Conservation (phyloP, 1,139 yeast species). For the Pichia sp. region DNA sequence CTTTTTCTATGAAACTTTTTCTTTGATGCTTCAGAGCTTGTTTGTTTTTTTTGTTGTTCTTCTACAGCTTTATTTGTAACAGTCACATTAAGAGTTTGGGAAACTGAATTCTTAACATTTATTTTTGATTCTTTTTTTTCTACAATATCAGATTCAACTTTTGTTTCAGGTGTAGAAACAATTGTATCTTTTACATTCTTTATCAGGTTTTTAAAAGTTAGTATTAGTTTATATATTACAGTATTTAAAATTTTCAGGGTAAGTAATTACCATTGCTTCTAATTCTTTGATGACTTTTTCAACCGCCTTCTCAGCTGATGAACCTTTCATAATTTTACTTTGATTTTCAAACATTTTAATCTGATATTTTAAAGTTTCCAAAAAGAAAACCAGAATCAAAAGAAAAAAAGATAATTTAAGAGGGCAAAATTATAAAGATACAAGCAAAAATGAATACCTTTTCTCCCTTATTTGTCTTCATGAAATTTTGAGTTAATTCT, state of each 20-base stretch:
- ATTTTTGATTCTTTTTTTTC: too few species aligned
- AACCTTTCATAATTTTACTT: background rate
- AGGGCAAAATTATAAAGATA: background rate
- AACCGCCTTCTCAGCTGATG: background rate
- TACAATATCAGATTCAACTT: too few species aligned
- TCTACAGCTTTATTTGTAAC: background rate
- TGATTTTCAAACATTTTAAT: background rate
- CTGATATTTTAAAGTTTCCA: background rate
- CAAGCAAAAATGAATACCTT: background rate
- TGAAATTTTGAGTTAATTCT: background rate
- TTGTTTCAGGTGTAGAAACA: too few species aligned
- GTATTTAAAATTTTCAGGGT: too few species aligned
- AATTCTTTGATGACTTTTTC: constrained; percentile 8
- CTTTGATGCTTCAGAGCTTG: background rate
- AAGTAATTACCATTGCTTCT: constrained; percentile 1
- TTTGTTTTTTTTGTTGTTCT: background rate
- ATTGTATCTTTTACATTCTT: background rate
- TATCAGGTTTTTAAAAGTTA: background rate
- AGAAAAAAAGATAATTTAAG: background rate
- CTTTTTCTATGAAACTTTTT: constrained; percentile 1
- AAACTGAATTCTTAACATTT: too few species aligned
- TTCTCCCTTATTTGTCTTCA: too few species aligned
- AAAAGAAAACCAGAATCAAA: too few species aligned
- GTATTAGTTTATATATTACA: background rate
- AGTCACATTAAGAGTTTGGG: too few species aligned